Base-by-base conservation (phyloP, 495 filamentous ascomycete genomes). In the Geoglossum glabrum region DNA sequence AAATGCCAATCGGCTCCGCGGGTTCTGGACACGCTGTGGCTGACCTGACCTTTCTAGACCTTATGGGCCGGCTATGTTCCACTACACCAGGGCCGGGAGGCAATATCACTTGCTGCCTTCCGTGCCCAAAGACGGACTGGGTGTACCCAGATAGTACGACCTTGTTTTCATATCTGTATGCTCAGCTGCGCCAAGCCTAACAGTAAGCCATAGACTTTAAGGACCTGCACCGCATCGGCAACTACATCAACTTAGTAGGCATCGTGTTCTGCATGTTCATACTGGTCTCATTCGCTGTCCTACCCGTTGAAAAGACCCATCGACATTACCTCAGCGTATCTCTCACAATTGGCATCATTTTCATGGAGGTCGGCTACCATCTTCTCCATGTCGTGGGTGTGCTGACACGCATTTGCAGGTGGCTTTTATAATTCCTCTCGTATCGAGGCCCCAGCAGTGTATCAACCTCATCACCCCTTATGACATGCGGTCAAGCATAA, bases 281-380 rank as follows among this genome's bases (percentile, higher is more conserved):
- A 56, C 73, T 97, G 8, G 43, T 90, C 13, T 95, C 88, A 15
- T 97, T 87, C 72, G 71, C 81, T 6, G 78, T 86, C 15, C 75
- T 98, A 51, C 87, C 93, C 1, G 79, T 85, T n/a, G 86, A 92
- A 68, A 87, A 83, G 72, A 95, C 93, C 19, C 79, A 86, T 64
- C 82, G 89, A 55, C 92, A 97, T 66, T 97, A 97, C 64, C 70
- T 97, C 49, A 95, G 85, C 64, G 82, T 95, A 54, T 87, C 86
- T 66, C 75, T 96, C 58, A 82, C 87, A 0, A 67, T 85, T 57
- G 85, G 78, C 7, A 77, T 86, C 34, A 72, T 83, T 54, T 74
- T 87, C 56, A 83, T 96, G 76, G 79, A 86, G 68, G 86, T 90
- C 72, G 69, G 83, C 73, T 17, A 33, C 28, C 30, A 34, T 27